Percentiles rank a stretch among this genome's conserved stretches.
Evolutionary conservation across 345 rosid species (phyloP).

Genomic region (Arabidopsis suecica): DNA sequence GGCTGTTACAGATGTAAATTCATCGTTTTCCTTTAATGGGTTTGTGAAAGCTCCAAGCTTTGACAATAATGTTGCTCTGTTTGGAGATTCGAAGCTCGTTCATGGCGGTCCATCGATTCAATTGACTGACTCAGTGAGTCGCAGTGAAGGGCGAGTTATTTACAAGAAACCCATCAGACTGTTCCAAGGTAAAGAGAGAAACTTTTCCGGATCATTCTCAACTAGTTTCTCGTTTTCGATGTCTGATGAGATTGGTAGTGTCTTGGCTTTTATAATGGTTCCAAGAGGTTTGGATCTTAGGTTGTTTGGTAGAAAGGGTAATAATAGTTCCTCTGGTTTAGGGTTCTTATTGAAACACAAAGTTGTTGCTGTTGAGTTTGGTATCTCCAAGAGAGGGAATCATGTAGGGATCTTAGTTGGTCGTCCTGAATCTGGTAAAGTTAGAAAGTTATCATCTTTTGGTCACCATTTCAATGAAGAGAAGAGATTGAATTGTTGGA

Average conservation of each 20-base stretch:
- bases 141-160: constrained; percentile 59
- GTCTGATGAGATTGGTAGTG: constrained; percentile 55
- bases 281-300: constrained; percentile 59
- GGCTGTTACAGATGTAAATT: constrained; percentile 35
- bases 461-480: constrained; percentile 33
- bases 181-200: constrained; percentile 63
- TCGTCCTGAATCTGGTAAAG: constrained; percentile 57
- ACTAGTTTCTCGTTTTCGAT: constrained; percentile 71
- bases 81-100: constrained; percentile 71
- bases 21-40: constrained; percentile 59
- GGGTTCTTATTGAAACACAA: constrained; percentile 18
- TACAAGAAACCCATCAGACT: constrained; percentile 76
- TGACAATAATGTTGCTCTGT: constrained; percentile 53
- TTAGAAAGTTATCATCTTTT: constrained; percentile 35
- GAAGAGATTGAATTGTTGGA: constrained; percentile 75
- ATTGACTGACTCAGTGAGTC: constrained; percentile 60
- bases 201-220: constrained; percentile 64
- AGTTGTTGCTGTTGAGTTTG: constrained; percentile 60
- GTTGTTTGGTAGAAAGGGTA: constrained; percentile 44
- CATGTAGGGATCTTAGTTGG: constrained; percentile 68
- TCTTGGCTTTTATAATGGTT: constrained; percentile 71
- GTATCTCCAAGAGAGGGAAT: constrained; percentile 53
- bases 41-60: constrained; percentile 63
- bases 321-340: constrained; percentile 44
- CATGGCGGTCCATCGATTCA: constrained; percentile 61